A percentile compares a stretch with the other conserved stretches of the same genome.
Conservation (phyloP, 164 flowering plant genomes). For the Buxus sempervirens region DNA sequence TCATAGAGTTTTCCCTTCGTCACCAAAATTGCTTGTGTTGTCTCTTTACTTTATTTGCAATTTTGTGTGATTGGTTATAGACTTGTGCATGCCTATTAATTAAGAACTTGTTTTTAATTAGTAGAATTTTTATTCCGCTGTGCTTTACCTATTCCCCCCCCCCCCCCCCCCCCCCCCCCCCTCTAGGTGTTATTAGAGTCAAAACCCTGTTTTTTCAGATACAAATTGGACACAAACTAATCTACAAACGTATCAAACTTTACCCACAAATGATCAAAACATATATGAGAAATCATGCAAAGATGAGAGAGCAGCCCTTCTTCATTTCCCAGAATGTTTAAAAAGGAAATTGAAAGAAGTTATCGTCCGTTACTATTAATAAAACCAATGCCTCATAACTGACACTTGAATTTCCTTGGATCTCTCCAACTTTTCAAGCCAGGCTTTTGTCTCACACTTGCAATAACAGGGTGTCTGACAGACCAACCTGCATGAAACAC, state of each 20-base stretch:
- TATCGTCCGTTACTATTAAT: slow-evolving; percentile 22
- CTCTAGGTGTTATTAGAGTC: too few relatives aligned
- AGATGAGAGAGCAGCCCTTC: slow-evolving; percentile 19
- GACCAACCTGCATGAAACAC: slow-evolving; percentile 31
- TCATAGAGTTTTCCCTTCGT: too few relatives aligned
- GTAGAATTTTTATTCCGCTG: too few relatives aligned
- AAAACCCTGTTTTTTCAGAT: too few relatives aligned
- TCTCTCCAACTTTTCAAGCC: slow-evolving; percentile 50
- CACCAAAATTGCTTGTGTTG: too few relatives aligned
- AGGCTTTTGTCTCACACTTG: slow-evolving; percentile 31
- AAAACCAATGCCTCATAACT: slow-evolving; percentile 36
- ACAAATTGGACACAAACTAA: slow-evolving; percentile 38
- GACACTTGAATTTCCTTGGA: slow-evolving; percentile 48
- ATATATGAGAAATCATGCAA: slow-evolving; percentile 31
- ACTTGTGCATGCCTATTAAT: too few relatives aligned
- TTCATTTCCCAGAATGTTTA: slow-evolving; percentile 23
- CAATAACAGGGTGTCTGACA: slow-evolving; percentile 46
- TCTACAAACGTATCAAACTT: slow-evolving; percentile 40
- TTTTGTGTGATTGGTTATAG: too few relatives aligned
- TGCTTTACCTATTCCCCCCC: too few relatives aligned
- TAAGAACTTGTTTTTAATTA: too few relatives aligned
- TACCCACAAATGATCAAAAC: slow-evolving; percentile 28
- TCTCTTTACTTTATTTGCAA: too few relatives aligned
- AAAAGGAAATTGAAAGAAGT: slow-evolving; percentile 14
- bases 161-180: too few relatives aligned